These are phyloP conservation scores for Hsuehochloa calcarea DNA, from an alignment of 176 grass and related monocot species.

Conservation along the genomic window DNA sequence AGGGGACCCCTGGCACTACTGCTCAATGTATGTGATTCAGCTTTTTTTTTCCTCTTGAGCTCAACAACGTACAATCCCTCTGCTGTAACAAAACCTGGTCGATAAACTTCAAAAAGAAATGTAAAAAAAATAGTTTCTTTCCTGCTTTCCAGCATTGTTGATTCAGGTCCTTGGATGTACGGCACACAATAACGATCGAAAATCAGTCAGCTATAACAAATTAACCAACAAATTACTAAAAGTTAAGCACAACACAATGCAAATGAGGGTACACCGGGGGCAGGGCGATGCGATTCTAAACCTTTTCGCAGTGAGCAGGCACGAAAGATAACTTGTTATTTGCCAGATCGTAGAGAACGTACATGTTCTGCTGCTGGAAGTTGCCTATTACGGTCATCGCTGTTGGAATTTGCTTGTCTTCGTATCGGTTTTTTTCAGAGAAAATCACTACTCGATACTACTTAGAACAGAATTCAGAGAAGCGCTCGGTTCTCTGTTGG, in stretches of 20 bases:
- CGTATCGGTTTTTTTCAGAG: too few species aligned
- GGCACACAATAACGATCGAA: not conserved
- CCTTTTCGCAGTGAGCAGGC: constrained; percentile 37
- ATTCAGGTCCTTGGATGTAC: not conserved
- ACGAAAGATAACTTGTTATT: constrained; percentile 41
- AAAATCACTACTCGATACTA: too few species aligned
- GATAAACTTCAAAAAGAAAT: not conserved
- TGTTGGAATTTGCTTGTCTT: too few species aligned
- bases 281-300: not conserved
- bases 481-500: too few species aligned
- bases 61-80: not conserved
- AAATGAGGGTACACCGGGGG: too few species aligned
- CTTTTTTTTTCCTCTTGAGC: not conserved
- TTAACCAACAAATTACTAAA: too few species aligned
- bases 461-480: too few species aligned
- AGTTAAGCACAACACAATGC: too few species aligned
- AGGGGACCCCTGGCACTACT: not conserved
- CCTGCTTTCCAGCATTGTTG: not conserved
- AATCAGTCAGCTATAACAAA: not conserved
- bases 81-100: not conserved
- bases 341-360: constrained; percentile 59
- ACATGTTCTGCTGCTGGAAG: constrained; percentile 66
- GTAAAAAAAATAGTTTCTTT: not conserved
- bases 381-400: constrained; percentile 58
- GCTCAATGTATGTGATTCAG: not conserved